Evolutionary conservation across 78 protist species (phyloP).

Genomic region (Thecamonas trahens): DNA sequence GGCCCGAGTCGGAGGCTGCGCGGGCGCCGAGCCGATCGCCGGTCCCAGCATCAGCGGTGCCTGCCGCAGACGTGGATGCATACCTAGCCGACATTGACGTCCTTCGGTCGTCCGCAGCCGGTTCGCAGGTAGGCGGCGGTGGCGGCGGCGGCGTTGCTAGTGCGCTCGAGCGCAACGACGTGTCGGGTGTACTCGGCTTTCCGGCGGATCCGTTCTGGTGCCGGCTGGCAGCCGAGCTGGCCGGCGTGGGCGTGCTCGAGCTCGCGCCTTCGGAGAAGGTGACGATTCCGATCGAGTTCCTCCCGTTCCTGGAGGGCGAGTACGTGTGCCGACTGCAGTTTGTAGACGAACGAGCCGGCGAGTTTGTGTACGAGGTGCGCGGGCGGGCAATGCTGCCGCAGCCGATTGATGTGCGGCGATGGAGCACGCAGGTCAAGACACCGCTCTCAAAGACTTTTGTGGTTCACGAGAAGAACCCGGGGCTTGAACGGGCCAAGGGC

Average conservation of each 20-base stretch:
- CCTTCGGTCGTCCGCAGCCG: too few relatives aligned
- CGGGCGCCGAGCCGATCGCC: too few relatives aligned
- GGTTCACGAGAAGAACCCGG: background rate
- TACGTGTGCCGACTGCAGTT: slow-evolving; percentile 16
- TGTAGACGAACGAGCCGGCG: slow-evolving; percentile 31
- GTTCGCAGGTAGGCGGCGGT: too few relatives aligned
- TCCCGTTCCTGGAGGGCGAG: slow-evolving; percentile 26
- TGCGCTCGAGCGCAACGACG: too few relatives aligned
- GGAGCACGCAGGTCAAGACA: background rate
- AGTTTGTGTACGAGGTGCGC: slow-evolving; percentile 4
- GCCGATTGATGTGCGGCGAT: background rate
- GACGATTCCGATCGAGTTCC: slow-evolving; percentile 9
- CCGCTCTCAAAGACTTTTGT: background rate
- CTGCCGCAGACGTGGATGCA: too few relatives aligned
- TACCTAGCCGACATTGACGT: too few relatives aligned
- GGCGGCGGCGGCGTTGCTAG: too few relatives aligned
- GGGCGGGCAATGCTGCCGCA: background rate
- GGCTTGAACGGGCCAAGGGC: slow-evolving; percentile 1
- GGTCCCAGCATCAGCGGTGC: too few relatives aligned
- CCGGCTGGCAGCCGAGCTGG: slow-evolving; percentile 2
- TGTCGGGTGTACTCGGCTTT: too few relatives aligned
- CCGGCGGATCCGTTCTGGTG: too few relatives aligned
- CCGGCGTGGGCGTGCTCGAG: background rate
- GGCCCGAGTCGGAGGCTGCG: too few relatives aligned
- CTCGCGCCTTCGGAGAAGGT: background rate